Percentiles rank a stretch among this genome's conserved stretches.
phyloP scores from a whole-genome alignment of 2,329 filamentous ascomycete species.

The Plectosphaerella plurivora region DNA sequence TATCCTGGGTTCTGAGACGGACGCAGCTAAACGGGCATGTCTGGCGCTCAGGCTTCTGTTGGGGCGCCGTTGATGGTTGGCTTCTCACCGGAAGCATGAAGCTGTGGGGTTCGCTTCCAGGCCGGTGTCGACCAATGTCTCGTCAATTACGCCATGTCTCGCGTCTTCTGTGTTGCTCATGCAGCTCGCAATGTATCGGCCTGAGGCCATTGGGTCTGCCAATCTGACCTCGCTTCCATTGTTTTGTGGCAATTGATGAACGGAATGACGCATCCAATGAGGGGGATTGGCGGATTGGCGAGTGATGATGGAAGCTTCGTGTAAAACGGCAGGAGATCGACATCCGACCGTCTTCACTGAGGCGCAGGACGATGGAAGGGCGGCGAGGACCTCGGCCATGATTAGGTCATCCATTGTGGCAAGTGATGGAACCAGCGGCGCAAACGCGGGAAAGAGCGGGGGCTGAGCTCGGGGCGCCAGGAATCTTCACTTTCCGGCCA shows the following conservation, averaged over 20 bases:
- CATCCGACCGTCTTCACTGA: too few species aligned
- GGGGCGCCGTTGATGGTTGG: too few species aligned
- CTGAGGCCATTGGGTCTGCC: not conserved
- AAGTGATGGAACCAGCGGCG: not conserved
- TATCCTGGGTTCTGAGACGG: not conserved
- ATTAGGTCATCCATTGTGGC: not conserved
- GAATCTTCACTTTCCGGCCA: slow-evolving; percentile 6
- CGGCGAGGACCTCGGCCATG: not conserved
- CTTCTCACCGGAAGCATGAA: too few species aligned
- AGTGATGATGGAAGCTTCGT: too few species aligned
- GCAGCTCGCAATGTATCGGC: not conserved
- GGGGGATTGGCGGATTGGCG: too few species aligned
- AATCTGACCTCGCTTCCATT: too few species aligned
- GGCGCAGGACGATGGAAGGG: not conserved
- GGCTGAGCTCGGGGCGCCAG: not conserved
- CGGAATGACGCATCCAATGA: too few species aligned
- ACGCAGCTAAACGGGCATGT: too few species aligned
- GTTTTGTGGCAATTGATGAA: too few species aligned
- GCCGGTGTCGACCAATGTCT: too few species aligned
- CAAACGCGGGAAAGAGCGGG: not conserved
- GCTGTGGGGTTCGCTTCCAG: too few species aligned
- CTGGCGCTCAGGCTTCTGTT: too few species aligned
- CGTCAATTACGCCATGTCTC: not conserved
- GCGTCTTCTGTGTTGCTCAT: not conserved
- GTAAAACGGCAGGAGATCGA: not conserved